A percentile compares a stretch with the other conserved stretches of the same genome.
These are phyloP conservation scores for Boletus sp. DNA, from an alignment of 768 basidiomycete species.

Conservation along the genomic window DNA sequence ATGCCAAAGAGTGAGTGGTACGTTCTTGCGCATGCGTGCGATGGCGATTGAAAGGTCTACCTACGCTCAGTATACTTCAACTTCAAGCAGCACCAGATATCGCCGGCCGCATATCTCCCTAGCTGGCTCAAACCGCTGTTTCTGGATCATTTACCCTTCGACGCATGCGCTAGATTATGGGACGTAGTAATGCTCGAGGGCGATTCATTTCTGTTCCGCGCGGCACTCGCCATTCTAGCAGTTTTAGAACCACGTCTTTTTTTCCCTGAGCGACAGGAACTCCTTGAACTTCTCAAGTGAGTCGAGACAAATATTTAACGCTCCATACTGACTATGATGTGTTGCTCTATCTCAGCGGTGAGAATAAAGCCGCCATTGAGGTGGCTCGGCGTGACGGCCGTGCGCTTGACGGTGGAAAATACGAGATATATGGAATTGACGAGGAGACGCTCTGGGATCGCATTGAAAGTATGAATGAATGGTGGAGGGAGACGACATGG, in stretches of 20 bases:
- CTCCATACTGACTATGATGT: conserved; percentile 11
- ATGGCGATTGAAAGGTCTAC: neutral
- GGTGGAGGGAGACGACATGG: conserved; percentile 96
- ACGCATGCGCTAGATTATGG: conserved; percentile 87
- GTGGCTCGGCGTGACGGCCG: conserved; percentile 74
- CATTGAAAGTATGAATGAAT: conserved; percentile 79
- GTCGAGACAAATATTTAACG: conserved; percentile 16
- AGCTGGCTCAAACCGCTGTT: conserved; percentile 84
- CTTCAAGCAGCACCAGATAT: conserved; percentile 91
- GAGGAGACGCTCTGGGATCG: conserved; percentile 86
- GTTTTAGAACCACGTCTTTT: conserved; percentile 84
- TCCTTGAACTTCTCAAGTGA: conserved; percentile 76
- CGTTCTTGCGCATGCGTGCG: neutral
- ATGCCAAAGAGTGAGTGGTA: conserved; percentile 82
- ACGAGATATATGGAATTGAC: conserved; percentile 82
- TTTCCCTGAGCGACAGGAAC: conserved; percentile 79
- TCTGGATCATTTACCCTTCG: conserved; percentile 85
- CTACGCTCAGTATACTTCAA: conserved; percentile 76
- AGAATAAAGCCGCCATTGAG: conserved; percentile 79
- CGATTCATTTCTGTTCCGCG: conserved; percentile 86
- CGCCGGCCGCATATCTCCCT: conserved; percentile 78
- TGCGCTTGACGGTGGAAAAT: conserved; percentile 66
- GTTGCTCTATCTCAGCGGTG: conserved; percentile 49
- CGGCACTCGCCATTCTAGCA: conserved; percentile 77
- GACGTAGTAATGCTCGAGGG: conserved; percentile 87